These are phyloP conservation scores for Sesbania bispinosa DNA, from an alignment of 306 rosid species.

Conservation along the genomic window DNA sequence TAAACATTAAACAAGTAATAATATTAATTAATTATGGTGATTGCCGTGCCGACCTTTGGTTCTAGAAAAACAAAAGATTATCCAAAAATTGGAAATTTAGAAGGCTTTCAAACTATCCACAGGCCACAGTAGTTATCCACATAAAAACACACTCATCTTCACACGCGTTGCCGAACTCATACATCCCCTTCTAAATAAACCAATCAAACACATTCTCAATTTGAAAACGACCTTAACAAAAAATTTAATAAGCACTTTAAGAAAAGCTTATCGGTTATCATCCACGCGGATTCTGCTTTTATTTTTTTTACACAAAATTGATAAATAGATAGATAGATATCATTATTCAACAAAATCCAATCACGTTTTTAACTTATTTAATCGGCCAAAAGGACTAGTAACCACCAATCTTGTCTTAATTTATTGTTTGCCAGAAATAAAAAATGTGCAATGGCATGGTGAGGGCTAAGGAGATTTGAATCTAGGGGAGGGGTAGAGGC, in stretches of 20 bases:
- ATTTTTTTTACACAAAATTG: no score
- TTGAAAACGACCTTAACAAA: background rate
- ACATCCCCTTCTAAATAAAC: background rate
- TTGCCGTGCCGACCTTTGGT: conserved; percentile 33
- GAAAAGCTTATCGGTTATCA: conserved; percentile 9
- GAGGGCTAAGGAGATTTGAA: no score
- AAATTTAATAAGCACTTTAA: background rate
- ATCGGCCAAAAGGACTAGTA: background rate
- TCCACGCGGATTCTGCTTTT: background rate
- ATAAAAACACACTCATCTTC: background rate
- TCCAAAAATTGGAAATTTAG: conserved; percentile 15
- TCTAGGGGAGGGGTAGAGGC: no score
- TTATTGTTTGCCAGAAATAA: no score
- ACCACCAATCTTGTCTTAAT: no score
- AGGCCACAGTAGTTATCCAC: background rate
- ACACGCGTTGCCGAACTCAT: conserved; percentile 6
- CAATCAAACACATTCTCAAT: conserved; percentile 7
- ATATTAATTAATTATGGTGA: background rate
- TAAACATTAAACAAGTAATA: background rate
- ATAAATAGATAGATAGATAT: no score
- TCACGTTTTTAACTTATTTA: background rate
- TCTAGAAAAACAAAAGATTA: conserved; percentile 33
- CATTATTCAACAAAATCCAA: conserved; percentile 4
- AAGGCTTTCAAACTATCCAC: conserved; percentile 17
- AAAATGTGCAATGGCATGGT: no score